Evolutionary conservation across 2,329 filamentous ascomycete genomes (phyloP).

Genomic region (Plectosphaerella sp.): DNA sequence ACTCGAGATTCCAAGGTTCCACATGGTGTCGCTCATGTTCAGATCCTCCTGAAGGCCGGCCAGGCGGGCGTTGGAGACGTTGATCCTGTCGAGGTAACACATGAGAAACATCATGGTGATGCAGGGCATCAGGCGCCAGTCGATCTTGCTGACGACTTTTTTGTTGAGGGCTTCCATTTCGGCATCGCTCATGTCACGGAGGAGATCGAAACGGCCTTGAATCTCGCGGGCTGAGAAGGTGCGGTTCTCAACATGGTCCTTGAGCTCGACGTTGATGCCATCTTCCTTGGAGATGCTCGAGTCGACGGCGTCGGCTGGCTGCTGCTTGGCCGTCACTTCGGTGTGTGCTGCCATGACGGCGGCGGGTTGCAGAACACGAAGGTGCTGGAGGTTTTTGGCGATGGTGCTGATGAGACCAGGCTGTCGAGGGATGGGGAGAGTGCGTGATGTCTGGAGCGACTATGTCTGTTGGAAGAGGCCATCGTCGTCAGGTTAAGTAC

Average conservation of each 20-base stretch:
- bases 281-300: conserved; percentile 1
- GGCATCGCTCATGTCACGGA: conserved; percentile 13
- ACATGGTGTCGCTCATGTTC: conserved; percentile 25
- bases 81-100: conserved; percentile 43
- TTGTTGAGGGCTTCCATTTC: conserved; percentile 21
- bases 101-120: conserved; percentile 22
- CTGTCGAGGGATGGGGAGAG: too few species aligned
- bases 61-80: conserved; percentile 37
- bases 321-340: background rate
- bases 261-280: conserved; percentile 4
- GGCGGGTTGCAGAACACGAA: too few species aligned
- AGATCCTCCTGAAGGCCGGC: conserved; percentile 28
- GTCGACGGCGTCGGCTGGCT: background rate
- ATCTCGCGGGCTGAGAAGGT: conserved; percentile 11
- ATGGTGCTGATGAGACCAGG: too few species aligned
- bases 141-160: conserved; percentile 21
- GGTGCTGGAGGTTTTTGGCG: too few species aligned
- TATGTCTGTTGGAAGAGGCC: too few species aligned
- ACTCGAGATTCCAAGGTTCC: conserved; percentile 30
- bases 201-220: conserved; percentile 16
- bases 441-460: too few species aligned
- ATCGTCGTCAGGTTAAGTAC: too few species aligned
- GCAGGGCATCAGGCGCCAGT: conserved; percentile 23
- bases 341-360: background rate
- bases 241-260: background rate